phyloP scores from a whole-genome alignment of 1,284 basidiomycete genomes.

The Phellopilus nigrolimitatus region DNA sequence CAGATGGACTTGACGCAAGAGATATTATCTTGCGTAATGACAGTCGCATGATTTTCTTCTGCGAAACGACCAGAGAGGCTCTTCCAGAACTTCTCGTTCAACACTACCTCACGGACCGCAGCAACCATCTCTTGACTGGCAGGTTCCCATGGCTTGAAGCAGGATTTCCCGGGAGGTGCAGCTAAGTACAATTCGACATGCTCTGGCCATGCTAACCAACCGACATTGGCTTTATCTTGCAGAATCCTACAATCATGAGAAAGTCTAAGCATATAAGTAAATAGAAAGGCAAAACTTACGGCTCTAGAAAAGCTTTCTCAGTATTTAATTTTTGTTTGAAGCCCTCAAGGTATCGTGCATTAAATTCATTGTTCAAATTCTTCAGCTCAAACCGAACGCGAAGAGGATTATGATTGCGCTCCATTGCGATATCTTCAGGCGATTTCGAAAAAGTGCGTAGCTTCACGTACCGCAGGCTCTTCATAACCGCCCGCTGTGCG shows the following conservation, averaged over 20 bases:
- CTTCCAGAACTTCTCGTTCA: constrained; percentile 52
- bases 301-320: constrained; percentile 30
- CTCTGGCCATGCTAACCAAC: constrained; percentile 58
- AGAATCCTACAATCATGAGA: constrained; percentile 29
- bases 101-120: constrained; percentile 42
- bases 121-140: constrained; percentile 42
- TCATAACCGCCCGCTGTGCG: constrained; percentile 65
- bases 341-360: constrained; percentile 47
- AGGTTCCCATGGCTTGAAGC: constrained; percentile 54
- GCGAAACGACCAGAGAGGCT: constrained; percentile 54
- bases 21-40: constrained; percentile 60
- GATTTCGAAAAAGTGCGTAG: constrained; percentile 64
- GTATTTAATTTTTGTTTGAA: constrained; percentile 44
- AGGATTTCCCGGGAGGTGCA: constrained; percentile 44
- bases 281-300: constrained; percentile 35
- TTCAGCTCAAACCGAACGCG: constrained; percentile 47
- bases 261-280: neutral
- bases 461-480: constrained; percentile 66
- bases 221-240: constrained; percentile 49
- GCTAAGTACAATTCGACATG: constrained; percentile 41
- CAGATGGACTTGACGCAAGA: constrained; percentile 73
- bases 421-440: constrained; percentile 54
- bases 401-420: constrained; percentile 54
- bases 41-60: constrained; percentile 60
- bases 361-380: constrained; percentile 49